Evolutionary conservation across 139 green algal species (phyloP), one percentile per base, ranked within the genome.

Genomic region (Volvox africanus): DNA sequence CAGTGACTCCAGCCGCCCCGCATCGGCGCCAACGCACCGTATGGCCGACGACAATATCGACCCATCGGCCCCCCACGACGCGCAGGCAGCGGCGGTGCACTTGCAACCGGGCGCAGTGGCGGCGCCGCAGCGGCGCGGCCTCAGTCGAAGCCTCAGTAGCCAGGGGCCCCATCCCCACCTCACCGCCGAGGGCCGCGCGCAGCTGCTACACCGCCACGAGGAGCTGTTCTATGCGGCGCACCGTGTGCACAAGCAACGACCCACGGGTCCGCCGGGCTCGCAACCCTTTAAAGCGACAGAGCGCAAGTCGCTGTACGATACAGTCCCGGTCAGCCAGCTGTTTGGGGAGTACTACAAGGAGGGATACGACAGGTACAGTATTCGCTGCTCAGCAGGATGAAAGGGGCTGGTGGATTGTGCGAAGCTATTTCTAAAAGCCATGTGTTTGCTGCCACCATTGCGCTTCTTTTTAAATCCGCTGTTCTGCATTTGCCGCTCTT

Each of bases 161-260:
- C 73, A 84, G 30, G 30, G 75, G 16, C 2, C 75, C 32, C 32
- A 22, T 44, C 1, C 22, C 36, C 78, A 19, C 17, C 36, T 84
- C 26, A 62, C 78, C 33, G 0, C 12, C 21, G 62, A 78, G 26
- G 83, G 35, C 67, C 6, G 19, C 28, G 22, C 69, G 14, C 85
- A 75, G 44, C 30, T 28, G 69, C 36, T 28, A 3, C 28, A 55
- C 2, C 85, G 85, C 5, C 85, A 89, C n/a, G 85, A 21, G 28
- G 85, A 89, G 37, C 37, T 90, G 75, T 90, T 90, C 22, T 55
- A 26, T 75, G 75, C n/a, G 55, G 86, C 86, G 1, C 75, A 90
- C 55, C 50, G 11, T 14, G 86, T 90, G 75, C 86, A 90, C 50
- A 20, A 24, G 20, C 50, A 6, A 1, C 20, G 20, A 61, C 86